Evolutionary conservation across 2,329 filamentous ascomycete species (phyloP).

Genomic region (Colletotrichum kahawae): DNA sequence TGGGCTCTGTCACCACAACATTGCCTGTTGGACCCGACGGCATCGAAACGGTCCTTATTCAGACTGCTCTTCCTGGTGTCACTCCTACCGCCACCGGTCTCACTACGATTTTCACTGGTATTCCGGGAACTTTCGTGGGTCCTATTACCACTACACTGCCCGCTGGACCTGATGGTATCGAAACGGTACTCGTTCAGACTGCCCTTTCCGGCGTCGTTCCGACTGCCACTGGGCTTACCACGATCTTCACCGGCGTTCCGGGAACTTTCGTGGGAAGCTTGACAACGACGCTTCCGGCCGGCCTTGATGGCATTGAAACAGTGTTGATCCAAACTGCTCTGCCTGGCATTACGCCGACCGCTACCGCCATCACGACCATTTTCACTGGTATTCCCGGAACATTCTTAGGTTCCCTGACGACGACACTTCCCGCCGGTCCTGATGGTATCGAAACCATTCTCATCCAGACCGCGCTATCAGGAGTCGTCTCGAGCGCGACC

Average conservation of each 20-base stretch:
- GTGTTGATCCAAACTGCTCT: background rate
- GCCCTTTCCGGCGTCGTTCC: background rate
- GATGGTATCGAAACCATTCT: background rate
- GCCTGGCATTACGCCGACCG: background rate
- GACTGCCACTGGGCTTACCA: background rate
- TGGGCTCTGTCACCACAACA: background rate
- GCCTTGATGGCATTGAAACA: background rate
- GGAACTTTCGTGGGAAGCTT: background rate
- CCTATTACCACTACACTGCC: background rate
- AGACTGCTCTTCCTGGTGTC: background rate
- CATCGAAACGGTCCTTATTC: background rate
- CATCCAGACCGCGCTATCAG: constrained; percentile 1
- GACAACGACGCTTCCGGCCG: background rate
- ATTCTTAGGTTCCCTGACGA: background rate
- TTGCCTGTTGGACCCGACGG: background rate
- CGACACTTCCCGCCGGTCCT: background rate
- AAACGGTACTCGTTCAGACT: background rate
- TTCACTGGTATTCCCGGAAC: background rate
- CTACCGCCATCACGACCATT: background rate
- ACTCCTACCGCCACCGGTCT: background rate
- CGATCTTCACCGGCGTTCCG: background rate
- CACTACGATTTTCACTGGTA: background rate
- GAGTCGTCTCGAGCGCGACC: background rate
- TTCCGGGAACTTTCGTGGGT: background rate
- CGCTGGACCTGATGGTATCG: background rate